These are phyloP conservation scores for Schizopora paradoxa DNA, from an alignment of 1,284 basidiomycete species.

Conservation along the genomic window DNA sequence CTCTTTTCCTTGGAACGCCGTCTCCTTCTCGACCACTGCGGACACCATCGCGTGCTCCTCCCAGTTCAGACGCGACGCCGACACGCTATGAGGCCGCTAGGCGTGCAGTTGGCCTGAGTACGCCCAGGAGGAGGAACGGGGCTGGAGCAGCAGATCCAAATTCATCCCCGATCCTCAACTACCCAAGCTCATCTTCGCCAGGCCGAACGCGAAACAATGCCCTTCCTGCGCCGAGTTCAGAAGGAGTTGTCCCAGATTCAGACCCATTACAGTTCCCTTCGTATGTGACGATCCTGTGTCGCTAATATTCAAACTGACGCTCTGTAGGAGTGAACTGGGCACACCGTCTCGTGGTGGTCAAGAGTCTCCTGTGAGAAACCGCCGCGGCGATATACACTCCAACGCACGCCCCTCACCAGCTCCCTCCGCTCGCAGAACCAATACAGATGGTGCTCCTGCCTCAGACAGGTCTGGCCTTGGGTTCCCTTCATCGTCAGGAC, in stretches of 20 bases:
- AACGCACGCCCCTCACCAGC: constrained; percentile 62
- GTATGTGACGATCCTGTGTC: constrained; percentile 31
- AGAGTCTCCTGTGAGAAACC: constrained; percentile 61
- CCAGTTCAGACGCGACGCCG: constrained; percentile 42
- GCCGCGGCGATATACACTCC: constrained; percentile 82
- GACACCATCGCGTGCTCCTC: constrained; percentile 30
- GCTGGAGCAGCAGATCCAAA: constrained; percentile 53
- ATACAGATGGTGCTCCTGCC: constrained; percentile 36
- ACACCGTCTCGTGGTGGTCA: constrained; percentile 29
- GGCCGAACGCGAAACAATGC: constrained; percentile 39
- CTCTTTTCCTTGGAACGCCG: constrained; percentile 61
- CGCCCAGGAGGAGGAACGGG: constrained; percentile 50
- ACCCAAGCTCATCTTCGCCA: constrained; percentile 64
- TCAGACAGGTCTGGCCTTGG: constrained; percentile 55
- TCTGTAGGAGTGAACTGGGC: constrained; percentile 21
- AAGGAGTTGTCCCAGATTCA: constrained; percentile 42
- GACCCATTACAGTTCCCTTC: constrained; percentile 61
- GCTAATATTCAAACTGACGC: constrained; percentile 6
- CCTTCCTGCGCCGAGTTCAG: constrained; percentile 23
- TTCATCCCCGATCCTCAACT: constrained; percentile 63
- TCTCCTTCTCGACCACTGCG: constrained; percentile 49
- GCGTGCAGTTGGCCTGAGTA: constrained; percentile 56
- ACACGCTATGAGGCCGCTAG: constrained; percentile 46
- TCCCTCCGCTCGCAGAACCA: constrained; percentile 30
- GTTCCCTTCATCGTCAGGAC: constrained; percentile 59